A percentile compares a stretch with the other conserved stretches of the same genome.
phyloP scores from a whole-genome alignment of 2,329 filamentous ascomycete species.

The Phialocephala sp. region DNA sequence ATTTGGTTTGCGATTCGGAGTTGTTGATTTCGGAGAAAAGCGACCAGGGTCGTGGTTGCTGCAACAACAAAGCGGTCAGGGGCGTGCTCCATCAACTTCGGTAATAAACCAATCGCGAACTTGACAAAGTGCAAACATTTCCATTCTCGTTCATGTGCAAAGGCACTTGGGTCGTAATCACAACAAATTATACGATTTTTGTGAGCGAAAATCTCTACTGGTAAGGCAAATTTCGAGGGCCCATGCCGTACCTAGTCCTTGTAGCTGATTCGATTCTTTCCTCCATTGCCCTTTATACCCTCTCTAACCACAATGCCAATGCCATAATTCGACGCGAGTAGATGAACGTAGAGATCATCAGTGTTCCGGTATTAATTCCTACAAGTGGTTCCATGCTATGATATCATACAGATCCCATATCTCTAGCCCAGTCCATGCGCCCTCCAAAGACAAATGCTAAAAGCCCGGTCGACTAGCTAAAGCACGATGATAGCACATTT shows the following conservation, averaged over 20 bases:
- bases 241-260: too few relatives aligned
- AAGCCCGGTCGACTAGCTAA: not conserved
- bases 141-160: too few relatives aligned
- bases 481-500: not conserved
- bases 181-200: too few relatives aligned
- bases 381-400: not conserved
- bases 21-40: constrained; percentile 4
- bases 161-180: too few relatives aligned
- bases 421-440: not conserved
- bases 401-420: constrained; percentile 1
- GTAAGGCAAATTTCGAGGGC: too few relatives aligned
- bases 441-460: not conserved
- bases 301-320: too few relatives aligned
- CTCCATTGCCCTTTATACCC: too few relatives aligned
- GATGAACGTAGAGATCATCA: not conserved
- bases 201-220: too few relatives aligned
- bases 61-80: not conserved
- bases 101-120: too few relatives aligned
- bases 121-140: too few relatives aligned
- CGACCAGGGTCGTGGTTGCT: not conserved
- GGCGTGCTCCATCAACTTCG: too few relatives aligned
- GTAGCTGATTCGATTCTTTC: too few relatives aligned
- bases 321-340: not conserved
- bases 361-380: not conserved
- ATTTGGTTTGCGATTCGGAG: not conserved